Conservation (phyloP, 352 stramenopile genomes). For the Aphanomyces astaci region DNA sequence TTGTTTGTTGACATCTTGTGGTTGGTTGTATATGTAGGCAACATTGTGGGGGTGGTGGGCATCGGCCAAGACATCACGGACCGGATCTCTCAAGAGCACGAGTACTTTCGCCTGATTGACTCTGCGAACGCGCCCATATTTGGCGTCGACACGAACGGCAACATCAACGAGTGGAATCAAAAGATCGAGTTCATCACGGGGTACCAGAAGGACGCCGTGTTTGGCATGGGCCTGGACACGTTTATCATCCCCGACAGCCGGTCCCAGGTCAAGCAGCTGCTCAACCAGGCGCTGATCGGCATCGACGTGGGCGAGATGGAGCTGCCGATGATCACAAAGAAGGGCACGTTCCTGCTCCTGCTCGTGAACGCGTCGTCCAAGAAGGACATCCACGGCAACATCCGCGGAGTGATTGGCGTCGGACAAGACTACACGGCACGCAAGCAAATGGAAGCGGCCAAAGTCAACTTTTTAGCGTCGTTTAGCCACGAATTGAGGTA, state of each 20-base stretch:
- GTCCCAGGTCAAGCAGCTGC: constrained; percentile 51
- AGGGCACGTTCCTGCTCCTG: constrained; percentile 51
- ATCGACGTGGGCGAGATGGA: constrained; percentile 87
- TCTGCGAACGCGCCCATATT: constrained; percentile 81
- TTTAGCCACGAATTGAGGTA: constrained; percentile 73
- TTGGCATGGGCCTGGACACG: constrained; percentile 60
- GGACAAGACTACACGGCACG: constrained; percentile 88
- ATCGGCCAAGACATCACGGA: constrained; percentile 81
- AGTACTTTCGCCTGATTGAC: constrained; percentile 68
- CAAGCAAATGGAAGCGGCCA: constrained; percentile 80
- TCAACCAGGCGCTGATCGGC: constrained; percentile 74
- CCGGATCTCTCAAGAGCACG: constrained; percentile 59
- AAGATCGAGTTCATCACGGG: constrained; percentile 82
- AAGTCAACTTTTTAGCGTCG: constrained; percentile 80
- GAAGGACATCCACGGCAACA: constrained; percentile 87
- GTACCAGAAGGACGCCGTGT: constrained; percentile 59
- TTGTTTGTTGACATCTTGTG: too few species aligned
- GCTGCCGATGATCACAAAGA: constrained; percentile 74
- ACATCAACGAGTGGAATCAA: constrained; percentile 83
- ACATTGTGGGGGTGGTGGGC: constrained; percentile 79
- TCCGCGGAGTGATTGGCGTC: constrained; percentile 88
- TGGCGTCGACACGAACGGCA: constrained; percentile 70
- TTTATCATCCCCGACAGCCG: constrained; percentile 73
- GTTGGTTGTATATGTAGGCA: too few species aligned
- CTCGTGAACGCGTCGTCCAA: constrained; percentile 81